phyloP scores from a whole-genome alignment of 148 eudicot genomes.

The Amaranthus palmeri region DNA sequence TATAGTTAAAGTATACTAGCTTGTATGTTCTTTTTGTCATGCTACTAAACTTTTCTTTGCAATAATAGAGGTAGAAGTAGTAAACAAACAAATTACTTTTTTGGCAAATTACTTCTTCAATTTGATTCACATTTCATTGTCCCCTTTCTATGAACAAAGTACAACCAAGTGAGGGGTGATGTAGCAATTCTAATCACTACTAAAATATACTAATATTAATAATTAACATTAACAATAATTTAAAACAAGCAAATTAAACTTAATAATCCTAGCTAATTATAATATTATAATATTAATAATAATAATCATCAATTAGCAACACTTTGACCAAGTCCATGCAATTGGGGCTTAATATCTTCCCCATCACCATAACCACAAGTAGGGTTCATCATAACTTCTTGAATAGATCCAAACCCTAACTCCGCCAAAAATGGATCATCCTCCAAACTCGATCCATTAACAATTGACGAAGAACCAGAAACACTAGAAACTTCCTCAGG shows the following conservation, averaged over 20 bases:
- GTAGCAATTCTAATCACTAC: background rate
- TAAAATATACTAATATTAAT: conserved; percentile 2
- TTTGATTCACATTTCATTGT: conserved; percentile 13
- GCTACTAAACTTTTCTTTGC: background rate
- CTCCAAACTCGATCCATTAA: conserved; percentile 21
- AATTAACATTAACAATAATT: conserved; percentile 10
- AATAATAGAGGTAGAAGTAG: background rate
- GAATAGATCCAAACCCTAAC: conserved; percentile 24
- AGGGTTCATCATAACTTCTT: conserved; percentile 21
- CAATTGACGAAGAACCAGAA: conserved; percentile 9
- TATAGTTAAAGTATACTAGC: no score
- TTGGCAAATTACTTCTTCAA: conserved; percentile 6
- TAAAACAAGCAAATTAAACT: background rate
- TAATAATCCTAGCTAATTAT: conserved; percentile 16
- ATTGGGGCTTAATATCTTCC: conserved; percentile 27
- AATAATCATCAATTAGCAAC: conserved; percentile 20
- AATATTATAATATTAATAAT: no score
- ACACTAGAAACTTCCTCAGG: conserved; percentile 22
- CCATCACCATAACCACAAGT: conserved; percentile 23
- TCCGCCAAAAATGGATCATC: conserved; percentile 26
- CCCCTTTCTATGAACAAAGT: conserved; percentile 18
- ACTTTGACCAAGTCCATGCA: conserved; percentile 26
- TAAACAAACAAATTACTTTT: background rate
- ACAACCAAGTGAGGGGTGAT: background rate
- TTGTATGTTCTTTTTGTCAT: background rate